Percentiles rank a stretch among this genome's conserved stretches.
These are phyloP conservation scores for Penicillium fimorum DNA, from an alignment of 495 filamentous ascomycete genomes.

Conservation along the genomic window DNA sequence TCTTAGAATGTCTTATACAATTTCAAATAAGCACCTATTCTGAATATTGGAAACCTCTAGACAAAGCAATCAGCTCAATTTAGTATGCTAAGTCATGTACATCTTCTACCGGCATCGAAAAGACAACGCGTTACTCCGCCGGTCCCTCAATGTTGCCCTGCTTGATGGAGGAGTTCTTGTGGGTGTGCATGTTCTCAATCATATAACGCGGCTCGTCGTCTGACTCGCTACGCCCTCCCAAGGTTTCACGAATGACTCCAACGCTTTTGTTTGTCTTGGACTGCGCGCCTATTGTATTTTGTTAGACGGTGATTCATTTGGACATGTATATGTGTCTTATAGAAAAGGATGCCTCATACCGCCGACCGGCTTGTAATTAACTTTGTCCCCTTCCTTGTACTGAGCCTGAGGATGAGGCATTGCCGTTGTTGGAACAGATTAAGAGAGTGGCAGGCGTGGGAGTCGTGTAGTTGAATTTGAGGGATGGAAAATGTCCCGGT, in stretches of 20 bases:
- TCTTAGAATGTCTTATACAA: not conserved
- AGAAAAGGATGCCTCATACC: conserved; percentile 21
- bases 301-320: not conserved
- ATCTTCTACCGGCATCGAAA: not conserved
- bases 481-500: no score
- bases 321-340: not conserved
- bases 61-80: conserved; percentile 1
- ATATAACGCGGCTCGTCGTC: conserved; percentile 31
- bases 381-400: conserved; percentile 27
- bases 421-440: not conserved
- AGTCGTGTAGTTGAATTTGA: not conserved
- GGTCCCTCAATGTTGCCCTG: conserved; percentile 37
- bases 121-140: conserved; percentile 19
- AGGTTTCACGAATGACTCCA: conserved; percentile 28
- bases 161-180: conserved; percentile 35
- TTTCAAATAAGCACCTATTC: not conserved
- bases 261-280: conserved; percentile 31
- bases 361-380: conserved; percentile 38
- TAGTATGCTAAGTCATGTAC: not conserved
- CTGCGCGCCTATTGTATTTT: conserved; percentile 21
- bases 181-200: conserved; percentile 38
- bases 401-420: conserved; percentile 21
- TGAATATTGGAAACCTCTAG: not conserved
- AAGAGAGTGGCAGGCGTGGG: not conserved
- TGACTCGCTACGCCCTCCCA: conserved; percentile 29